These are phyloP conservation scores for Prinsepia uniflora DNA, from an alignment of 306 rosid genomes.

Conservation along the genomic window DNA sequence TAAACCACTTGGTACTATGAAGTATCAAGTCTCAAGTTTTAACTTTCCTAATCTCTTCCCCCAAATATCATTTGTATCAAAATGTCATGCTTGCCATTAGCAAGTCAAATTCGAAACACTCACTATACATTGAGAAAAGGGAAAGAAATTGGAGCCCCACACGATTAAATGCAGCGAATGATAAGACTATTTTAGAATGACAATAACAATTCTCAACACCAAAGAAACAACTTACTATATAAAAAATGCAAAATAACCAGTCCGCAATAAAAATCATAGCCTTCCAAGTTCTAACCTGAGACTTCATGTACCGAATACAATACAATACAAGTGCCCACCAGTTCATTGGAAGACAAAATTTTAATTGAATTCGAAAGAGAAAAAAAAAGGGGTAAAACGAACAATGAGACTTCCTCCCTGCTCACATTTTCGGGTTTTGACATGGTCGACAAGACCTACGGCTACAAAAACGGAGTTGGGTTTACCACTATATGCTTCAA, in stretches of 20 bases:
- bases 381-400: not conserved
- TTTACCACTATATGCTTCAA: slow-evolving; percentile 66
- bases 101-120: no score
- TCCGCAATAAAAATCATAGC: not conserved
- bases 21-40: no score
- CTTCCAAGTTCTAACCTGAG: not conserved
- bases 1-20: no score
- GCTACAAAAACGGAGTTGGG: slow-evolving; percentile 31
- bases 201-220: not conserved
- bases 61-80: no score
- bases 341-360: slow-evolving; percentile 3
- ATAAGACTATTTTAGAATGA: no score
- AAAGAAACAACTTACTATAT: not conserved
- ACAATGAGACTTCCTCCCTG: not conserved
- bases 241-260: not conserved
- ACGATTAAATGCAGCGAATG: no score
- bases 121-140: no score
- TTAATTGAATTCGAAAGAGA: not conserved
- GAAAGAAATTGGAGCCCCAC: no score
- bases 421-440: slow-evolving; percentile 2
- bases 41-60: no score
- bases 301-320: slow-evolving; percentile 12
- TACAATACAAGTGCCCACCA: slow-evolving; percentile 9
- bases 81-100: no score
- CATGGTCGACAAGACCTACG: not conserved